These are phyloP conservation scores for Neoascochyta sp. DNA, from an alignment of 2,329 filamentous ascomycete genomes.

Conservation along the genomic window DNA sequence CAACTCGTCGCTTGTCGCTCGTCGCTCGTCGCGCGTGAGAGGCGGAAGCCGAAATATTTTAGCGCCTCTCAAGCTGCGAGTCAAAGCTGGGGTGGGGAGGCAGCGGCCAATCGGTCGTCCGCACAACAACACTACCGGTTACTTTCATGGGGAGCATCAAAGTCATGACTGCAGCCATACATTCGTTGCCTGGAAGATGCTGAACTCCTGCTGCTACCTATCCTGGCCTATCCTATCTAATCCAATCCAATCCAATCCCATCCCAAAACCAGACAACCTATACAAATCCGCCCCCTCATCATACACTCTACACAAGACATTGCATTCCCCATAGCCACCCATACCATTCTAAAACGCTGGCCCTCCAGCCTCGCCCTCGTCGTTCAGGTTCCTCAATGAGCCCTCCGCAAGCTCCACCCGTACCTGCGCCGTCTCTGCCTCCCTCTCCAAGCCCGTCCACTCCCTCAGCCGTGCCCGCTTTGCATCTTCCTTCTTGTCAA, in stretches of 20 bases:
- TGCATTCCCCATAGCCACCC: not conserved
- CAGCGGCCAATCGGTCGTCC: conserved; percentile 28
- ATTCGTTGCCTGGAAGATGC: no score
- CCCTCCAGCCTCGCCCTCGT: conserved; percentile 38
- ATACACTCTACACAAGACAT: conserved; percentile 5
- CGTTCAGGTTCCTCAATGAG: conserved; percentile 42
- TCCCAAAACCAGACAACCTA: conserved; percentile 11
- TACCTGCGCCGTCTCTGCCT: conserved; percentile 44
- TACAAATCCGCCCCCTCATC: conserved; percentile 5
- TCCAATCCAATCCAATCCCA: no score
- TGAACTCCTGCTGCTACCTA: no score
- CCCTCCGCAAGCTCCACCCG: conserved; percentile 48
- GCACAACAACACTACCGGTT: no score
- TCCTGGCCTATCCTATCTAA: no score
- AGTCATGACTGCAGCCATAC: no score
- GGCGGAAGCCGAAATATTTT: conserved; percentile 26
- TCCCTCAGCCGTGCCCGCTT: conserved; percentile 44
- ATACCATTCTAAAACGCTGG: conserved; percentile 30
- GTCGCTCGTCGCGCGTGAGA: conserved; percentile 7
- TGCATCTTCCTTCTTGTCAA: conserved; percentile 46
- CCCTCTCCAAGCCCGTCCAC: conserved; percentile 46
- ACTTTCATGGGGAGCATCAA: no score
- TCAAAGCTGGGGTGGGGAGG: conserved; percentile 16
- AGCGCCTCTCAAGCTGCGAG: conserved; percentile 21
- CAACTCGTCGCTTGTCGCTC: no score